Percentiles rank a stretch among this genome's conserved stretches.
Conservation (phyloP, 1,284 basidiomycete species). For the Inonotus hispidus region DNA sequence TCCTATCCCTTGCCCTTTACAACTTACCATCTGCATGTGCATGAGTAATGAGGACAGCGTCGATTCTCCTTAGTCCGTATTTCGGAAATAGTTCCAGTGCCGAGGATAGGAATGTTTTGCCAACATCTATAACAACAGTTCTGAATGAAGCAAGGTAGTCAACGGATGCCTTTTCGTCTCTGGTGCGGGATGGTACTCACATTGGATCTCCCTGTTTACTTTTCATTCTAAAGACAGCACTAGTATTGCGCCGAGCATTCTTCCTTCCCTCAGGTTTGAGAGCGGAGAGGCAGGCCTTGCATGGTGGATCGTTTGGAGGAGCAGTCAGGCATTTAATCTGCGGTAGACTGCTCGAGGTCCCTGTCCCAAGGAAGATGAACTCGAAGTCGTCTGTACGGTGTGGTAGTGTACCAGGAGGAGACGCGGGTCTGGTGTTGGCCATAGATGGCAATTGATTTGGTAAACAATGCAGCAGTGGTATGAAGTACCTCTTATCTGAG, state of each 20-base stretch:
- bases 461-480: background rate
- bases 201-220: constrained; percentile 43
- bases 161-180: background rate
- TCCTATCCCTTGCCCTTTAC: background rate
- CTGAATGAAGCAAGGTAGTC: constrained; percentile 31
- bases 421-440: background rate
- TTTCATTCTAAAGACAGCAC: constrained; percentile 52
- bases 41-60: constrained; percentile 76
- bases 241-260: constrained; percentile 75
- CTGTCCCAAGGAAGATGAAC: constrained; percentile 70
- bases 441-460: constrained; percentile 1
- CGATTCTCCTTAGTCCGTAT: constrained; percentile 65
- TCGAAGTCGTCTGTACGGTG: constrained; percentile 30
- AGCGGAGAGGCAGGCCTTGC: constrained; percentile 64
- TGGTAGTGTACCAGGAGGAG: background rate
- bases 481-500: no score
- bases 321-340: constrained; percentile 62
- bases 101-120: constrained; percentile 73
- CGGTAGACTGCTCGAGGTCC: constrained; percentile 66
- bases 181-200: constrained; percentile 36
- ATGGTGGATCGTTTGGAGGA: constrained; percentile 41
- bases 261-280: constrained; percentile 60
- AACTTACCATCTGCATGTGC: constrained; percentile 69
- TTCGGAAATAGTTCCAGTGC: constrained; percentile 79
- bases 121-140: constrained; percentile 74